Evolutionary conservation across 805 yeast species (phyloP).

Genomic region (Cephaloascus fragrans): DNA sequence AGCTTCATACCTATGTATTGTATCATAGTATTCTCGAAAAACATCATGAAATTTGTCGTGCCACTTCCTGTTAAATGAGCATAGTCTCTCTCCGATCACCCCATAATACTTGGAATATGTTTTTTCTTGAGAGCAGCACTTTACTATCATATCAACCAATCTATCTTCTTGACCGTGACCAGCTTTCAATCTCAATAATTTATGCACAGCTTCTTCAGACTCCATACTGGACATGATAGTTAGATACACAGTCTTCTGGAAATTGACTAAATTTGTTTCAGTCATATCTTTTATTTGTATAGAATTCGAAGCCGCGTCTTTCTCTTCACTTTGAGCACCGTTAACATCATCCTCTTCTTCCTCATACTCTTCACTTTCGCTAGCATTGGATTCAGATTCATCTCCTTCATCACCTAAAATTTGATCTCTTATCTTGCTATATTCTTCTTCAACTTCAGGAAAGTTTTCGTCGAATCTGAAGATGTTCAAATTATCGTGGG

Average conservation of each 20-base stretch:
- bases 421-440: constrained; percentile 29
- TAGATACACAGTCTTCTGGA: constrained; percentile 70
- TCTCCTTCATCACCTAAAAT: constrained; percentile 30
- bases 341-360: constrained; percentile 9
- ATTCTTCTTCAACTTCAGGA: constrained; percentile 38
- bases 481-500: constrained; percentile 35
- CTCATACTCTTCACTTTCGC: constrained; percentile 5
- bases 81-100: constrained; percentile 57
- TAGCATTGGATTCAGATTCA: not conserved
- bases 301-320: constrained; percentile 3
- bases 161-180: constrained; percentile 33
- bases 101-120: constrained; percentile 85
- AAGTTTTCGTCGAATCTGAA: constrained; percentile 44
- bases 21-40: constrained; percentile 47
- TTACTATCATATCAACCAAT: constrained; percentile 64
- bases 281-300: constrained; percentile 55
- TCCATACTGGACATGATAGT: constrained; percentile 86
- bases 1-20: constrained; percentile 60
- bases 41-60: constrained; percentile 34
- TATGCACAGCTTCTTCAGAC: constrained; percentile 89
- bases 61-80: constrained; percentile 49
- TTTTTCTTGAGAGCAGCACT: constrained; percentile 77
- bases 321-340: constrained; percentile 8
- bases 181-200: constrained; percentile 46
- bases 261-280: constrained; percentile 48